Base-by-base conservation (phyloP, 345 rosid species). In the Hibiscus syriacus region DNA sequence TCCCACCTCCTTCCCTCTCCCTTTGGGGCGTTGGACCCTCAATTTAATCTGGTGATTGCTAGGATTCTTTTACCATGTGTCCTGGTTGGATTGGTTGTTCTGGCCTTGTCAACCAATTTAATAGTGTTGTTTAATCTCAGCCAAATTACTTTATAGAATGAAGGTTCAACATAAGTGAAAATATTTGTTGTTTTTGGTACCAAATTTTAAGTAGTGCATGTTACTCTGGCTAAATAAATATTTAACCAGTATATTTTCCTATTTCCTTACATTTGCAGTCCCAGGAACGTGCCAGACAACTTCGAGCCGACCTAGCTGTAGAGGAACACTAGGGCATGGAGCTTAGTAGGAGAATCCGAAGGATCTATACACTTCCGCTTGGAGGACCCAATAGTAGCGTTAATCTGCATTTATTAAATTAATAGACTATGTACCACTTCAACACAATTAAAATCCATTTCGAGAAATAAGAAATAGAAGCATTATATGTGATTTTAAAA, bases 281-380 rank as follows among this genome's bases (percentile, higher is more conserved):
- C 73, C 85, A 74, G 53, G 87, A 83, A 76, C 80, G 81, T 25
- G 87, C 92, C 48, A 83, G 81, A 71, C 82, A 76, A 76, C 85
- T 87, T 72, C 80, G 82, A 70, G 86, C 83, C 22, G 89, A 87
- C 63, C 81, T 87, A 36, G 83, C 83, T 64, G 78, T 80, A 29
- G 92, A 87, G 74, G 87, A 85, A 79, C 82, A 81, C 72, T 81
- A 82, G 27, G 80, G 76, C 17, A 69, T 74, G 72, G 92, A 87
- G 78, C 82, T 85, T 36, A 80, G 74, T 38, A 85, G 92, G 72
- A 81, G 81, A 61, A n/a, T n/a, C 74, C 84, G 70, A 87, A 81
- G 77, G 92, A 87, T n/a, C n/a, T n/a, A n/a, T n/a, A n/a, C n/a
- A n/a, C n/a, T n/a, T n/a, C n/a, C n/a, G n/a, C n/a, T n/a, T n/a